phyloP scores from a whole-genome alignment of 2,329 filamentous ascomycete genomes.

The Hirsutella minnesotensis region DNA sequence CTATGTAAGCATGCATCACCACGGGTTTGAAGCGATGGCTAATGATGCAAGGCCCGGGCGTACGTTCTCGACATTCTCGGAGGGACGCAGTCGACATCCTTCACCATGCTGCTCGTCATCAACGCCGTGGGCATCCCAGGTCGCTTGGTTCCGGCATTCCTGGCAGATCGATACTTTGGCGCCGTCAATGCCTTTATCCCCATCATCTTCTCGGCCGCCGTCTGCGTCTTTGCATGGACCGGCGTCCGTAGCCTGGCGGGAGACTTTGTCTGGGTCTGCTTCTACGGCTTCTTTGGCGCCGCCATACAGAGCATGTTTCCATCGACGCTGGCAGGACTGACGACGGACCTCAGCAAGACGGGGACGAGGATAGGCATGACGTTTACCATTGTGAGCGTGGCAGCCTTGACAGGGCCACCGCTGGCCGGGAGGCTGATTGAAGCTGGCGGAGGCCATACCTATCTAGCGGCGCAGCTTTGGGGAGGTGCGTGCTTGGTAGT shows the following conservation, averaged over 20 bases:
- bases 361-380: conserved; percentile 49
- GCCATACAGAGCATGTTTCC: conserved; percentile 57
- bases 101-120: conserved; percentile 46
- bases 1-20: conserved; percentile 18
- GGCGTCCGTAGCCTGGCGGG: conserved; percentile 25
- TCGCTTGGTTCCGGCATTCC: conserved; percentile 39
- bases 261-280: conserved; percentile 45
- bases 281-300: conserved; percentile 53
- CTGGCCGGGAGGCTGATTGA: conserved; percentile 40
- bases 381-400: conserved; percentile 43
- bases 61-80: conserved; percentile 28
- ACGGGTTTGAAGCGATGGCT: no score
- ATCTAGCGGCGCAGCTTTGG: conserved; percentile 39
- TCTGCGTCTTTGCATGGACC: conserved; percentile 40
- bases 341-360: conserved; percentile 38
- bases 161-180: conserved; percentile 43
- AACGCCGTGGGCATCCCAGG: conserved; percentile 46
- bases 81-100: conserved; percentile 36
- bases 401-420: conserved; percentile 41
- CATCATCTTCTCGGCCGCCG: conserved; percentile 30
- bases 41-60: conserved; percentile 24
- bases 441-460: conserved; percentile 25
- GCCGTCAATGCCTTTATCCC: conserved; percentile 44
- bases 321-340: conserved; percentile 32
- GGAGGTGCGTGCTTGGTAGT: conserved; percentile 32